Conservation (phyloP, 192 early-diverging fungal genomes). For the Chytriomyces confervae region DNA sequence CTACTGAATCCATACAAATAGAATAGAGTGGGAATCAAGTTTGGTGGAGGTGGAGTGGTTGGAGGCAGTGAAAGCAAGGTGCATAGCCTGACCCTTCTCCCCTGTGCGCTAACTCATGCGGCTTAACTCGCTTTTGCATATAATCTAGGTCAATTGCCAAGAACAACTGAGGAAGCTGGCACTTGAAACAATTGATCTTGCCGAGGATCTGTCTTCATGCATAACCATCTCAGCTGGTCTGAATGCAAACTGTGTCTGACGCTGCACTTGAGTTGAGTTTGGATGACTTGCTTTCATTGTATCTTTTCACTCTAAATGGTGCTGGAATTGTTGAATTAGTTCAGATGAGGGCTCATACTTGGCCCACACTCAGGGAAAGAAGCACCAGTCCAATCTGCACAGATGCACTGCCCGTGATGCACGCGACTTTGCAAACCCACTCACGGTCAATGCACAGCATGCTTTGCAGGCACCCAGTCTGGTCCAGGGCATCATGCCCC, state of each 20-base stretch:
- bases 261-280: constrained; percentile 65
- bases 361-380: constrained; percentile 97
- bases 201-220: constrained; percentile 97
- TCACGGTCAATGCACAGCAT: constrained; percentile 34
- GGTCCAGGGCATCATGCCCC: constrained; percentile 39
- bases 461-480: constrained; percentile 27
- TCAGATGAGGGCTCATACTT: constrained; percentile 89
- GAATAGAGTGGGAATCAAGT: constrained; percentile 91
- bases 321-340: constrained; percentile 35
- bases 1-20: too few relatives aligned
- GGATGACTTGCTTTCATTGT: constrained; percentile 39
- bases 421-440: constrained; percentile 34
- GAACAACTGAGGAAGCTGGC: constrained; percentile 94
- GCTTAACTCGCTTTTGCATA: too few relatives aligned
- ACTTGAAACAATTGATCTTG: constrained; percentile 92
- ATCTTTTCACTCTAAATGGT: constrained; percentile 58
- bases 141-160: too few relatives aligned
- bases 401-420: constrained; percentile 88
- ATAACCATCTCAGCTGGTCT: constrained; percentile 67
- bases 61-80: constrained; percentile 85
- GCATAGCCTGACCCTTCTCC: too few relatives aligned
- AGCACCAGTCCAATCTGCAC: constrained; percentile 94
- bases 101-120: too few relatives aligned
- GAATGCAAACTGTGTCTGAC: constrained; percentile 66
- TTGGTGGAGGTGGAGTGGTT: constrained; percentile 85